Base-by-base conservation (phyloP, 192 early-diverging fungal species). In the Mortierella claussenii region DNA sequence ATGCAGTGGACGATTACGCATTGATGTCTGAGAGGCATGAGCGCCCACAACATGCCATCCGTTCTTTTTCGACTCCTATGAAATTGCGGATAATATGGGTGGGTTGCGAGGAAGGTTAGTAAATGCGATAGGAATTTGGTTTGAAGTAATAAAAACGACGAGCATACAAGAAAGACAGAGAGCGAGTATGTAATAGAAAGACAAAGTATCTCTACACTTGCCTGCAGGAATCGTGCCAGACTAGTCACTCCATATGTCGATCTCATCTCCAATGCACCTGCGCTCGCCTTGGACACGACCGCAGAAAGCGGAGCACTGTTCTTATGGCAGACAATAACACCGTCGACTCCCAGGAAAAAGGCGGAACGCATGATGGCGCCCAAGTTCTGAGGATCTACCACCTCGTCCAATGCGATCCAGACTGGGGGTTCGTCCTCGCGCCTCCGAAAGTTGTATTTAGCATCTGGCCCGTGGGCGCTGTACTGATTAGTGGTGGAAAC, bases 261-360 rank as follows among this genome's bases (percentile, higher is more conserved):
- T 82, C 90, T 85, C 6, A 69, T 62, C 79, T 93, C 92, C 28
- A 91, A 49, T 9, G 90, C 91, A 36, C 92, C 92, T 2, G 88
- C 80, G 43, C 85, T 88, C 3, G 88, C 89, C 80, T 91, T 91
- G 3, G 88, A 84, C 2, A 91, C 90, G 9, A 81, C 68, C 2
- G 84, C 79, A 37, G 80, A 86, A 13, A 93, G 57, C 1, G 92
- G 90, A 7, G 89, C 83, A 71, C 89, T 89, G 45, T 63, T 59
- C 30, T 84, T 87, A 32, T 65, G 70, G 33, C 83, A 87, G 21
- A 87, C 51, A 21, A 93, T 49, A 15, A 93, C 80, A 15, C 92
- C 92, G 48, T 93, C 89, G 2, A 92, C 61, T 5, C 81, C 86
- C 76, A 90, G 81, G 52, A 93, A 93, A 24, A 87, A 64, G 10